These are phyloP conservation scores for Cladosporium sp. DNA, from an alignment of 2,329 filamentous ascomycete genomes.

Conservation along the genomic window DNA sequence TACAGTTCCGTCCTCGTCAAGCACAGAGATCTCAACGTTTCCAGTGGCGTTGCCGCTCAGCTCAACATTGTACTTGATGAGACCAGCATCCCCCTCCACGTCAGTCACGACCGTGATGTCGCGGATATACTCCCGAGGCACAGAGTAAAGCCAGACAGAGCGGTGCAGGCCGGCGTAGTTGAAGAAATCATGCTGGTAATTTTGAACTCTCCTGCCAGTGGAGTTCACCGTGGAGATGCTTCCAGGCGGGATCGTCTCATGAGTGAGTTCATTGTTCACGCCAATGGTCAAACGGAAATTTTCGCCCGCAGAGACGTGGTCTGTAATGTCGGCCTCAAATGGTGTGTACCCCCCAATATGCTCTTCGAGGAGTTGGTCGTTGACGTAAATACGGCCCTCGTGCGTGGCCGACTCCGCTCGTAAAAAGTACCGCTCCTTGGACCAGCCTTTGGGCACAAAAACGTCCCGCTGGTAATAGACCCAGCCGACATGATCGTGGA, in stretches of 20 bases:
- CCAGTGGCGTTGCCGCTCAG: background rate
- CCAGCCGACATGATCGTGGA: slow-evolving; percentile 9
- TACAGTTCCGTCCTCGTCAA: background rate
- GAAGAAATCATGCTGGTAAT: slow-evolving; percentile 8
- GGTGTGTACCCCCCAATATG: slow-evolving; percentile 6
- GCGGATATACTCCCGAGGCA: slow-evolving; percentile 4
- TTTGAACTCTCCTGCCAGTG: slow-evolving; percentile 3
- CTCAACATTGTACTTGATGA: slow-evolving; percentile 4
- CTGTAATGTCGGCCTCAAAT: slow-evolving; percentile 5
- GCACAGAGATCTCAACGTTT: background rate
- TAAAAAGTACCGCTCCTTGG: slow-evolving; percentile 2
- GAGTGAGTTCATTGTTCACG: slow-evolving; percentile 7
- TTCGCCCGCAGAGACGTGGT: background rate
- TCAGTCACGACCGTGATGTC: slow-evolving; percentile 4
- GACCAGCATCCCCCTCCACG: slow-evolving; percentile 1
- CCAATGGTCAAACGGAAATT: slow-evolving; percentile 9
- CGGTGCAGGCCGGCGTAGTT: slow-evolving; percentile 6
- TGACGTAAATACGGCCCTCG: slow-evolving; percentile 5
- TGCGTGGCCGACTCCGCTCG: slow-evolving; percentile 7
- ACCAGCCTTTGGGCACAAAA: slow-evolving; percentile 5
- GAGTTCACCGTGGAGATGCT: background rate
- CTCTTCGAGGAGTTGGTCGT: slow-evolving; percentile 2
- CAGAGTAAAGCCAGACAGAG: slow-evolving; percentile 10
- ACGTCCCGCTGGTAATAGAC: slow-evolving; percentile 5
- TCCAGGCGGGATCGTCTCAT: slow-evolving; percentile 6